Evolutionary conservation across 2,329 filamentous ascomycete genomes (phyloP).

Genomic region (Penicillium aurantiogriseum): DNA sequence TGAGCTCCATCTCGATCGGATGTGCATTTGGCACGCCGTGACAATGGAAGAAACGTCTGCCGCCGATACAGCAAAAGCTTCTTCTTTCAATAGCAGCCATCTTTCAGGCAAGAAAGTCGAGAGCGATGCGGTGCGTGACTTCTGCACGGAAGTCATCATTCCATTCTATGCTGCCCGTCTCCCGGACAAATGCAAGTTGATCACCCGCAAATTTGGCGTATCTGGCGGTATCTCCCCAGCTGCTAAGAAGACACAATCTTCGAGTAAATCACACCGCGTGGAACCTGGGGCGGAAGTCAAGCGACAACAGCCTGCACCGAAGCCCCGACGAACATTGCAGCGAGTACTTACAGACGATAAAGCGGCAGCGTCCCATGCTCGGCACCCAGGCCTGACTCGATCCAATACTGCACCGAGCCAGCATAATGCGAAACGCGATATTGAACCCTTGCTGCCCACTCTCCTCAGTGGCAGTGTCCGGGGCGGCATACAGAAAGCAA

Average conservation of each 20-base stretch:
- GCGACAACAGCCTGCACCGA: conserved; percentile 27
- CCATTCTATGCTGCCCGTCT: conserved; percentile 51
- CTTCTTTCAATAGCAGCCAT: conserved; percentile 27
- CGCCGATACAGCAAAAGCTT: conserved; percentile 28
- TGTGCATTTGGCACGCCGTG: conserved; percentile 54
- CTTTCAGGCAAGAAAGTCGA: conserved; percentile 37
- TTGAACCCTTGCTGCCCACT: conserved; percentile 40
- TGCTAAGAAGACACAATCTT: conserved; percentile 33
- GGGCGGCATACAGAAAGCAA: conserved; percentile 46
- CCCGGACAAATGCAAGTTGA: conserved; percentile 47
- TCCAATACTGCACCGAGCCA: conserved; percentile 45
- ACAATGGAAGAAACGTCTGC: conserved; percentile 38
- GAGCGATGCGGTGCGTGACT: conserved; percentile 49
- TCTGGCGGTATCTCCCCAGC: conserved; percentile 38
- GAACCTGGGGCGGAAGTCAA: conserved; percentile 36
- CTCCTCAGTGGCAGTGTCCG: conserved; percentile 37
- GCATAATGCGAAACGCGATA: conserved; percentile 41
- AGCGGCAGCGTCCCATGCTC: conserved; percentile 30
- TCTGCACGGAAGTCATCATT: conserved; percentile 51
- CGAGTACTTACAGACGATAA: conserved; percentile 49
- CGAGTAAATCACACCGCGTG: conserved; percentile 26
- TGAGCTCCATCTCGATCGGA: conserved; percentile 48
- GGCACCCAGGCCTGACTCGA: conserved; percentile 41
- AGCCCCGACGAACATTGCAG: conserved; percentile 43
- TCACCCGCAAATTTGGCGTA: conserved; percentile 50